phyloP scores from a whole-genome alignment of 2,329 filamentous ascomycete species.

The Cladosporium sp. region DNA sequence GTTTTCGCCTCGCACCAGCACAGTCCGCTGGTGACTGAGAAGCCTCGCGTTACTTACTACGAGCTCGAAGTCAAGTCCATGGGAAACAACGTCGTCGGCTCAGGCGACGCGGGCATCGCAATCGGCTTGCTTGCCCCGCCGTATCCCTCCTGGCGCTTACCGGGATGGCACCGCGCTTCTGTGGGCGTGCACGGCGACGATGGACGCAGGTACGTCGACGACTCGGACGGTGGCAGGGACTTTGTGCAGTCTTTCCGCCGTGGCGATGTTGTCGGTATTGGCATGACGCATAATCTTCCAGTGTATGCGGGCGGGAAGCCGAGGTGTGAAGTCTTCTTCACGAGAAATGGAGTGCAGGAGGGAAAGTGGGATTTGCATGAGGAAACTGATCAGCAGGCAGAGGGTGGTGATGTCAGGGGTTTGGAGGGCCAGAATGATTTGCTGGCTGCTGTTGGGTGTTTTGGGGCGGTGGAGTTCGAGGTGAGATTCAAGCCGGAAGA shows the following conservation, averaged over 20 bases:
- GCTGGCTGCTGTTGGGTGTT: conserved; percentile 66
- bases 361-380: conserved; percentile 70
- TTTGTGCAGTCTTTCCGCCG: conserved; percentile 61
- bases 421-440: conserved; percentile 63
- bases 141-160: conserved; percentile 71
- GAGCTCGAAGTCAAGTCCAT: conserved; percentile 57
- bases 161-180: conserved; percentile 74
- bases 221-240: conserved; percentile 65
- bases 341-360: conserved; percentile 55
- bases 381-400: conserved; percentile 60
- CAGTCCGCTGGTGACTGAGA: conserved; percentile 50
- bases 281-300: conserved; percentile 54
- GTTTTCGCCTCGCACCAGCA: conserved; percentile 58
- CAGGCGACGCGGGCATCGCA: conserved; percentile 53
- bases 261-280: conserved; percentile 66
- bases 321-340: conserved; percentile 63
- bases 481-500: conserved; percentile 38
- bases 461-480: conserved; percentile 64
- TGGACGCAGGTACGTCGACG: conserved; percentile 70
- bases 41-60: conserved; percentile 62
- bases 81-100: conserved; percentile 29
- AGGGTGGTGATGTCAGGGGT: conserved; percentile 57
- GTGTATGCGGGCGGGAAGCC: conserved; percentile 30
- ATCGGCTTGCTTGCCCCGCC: conserved; percentile 69
- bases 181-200: conserved; percentile 77